Conservation (phyloP, 352 stramenopile species). For the Phytophthora rubi region DNA sequence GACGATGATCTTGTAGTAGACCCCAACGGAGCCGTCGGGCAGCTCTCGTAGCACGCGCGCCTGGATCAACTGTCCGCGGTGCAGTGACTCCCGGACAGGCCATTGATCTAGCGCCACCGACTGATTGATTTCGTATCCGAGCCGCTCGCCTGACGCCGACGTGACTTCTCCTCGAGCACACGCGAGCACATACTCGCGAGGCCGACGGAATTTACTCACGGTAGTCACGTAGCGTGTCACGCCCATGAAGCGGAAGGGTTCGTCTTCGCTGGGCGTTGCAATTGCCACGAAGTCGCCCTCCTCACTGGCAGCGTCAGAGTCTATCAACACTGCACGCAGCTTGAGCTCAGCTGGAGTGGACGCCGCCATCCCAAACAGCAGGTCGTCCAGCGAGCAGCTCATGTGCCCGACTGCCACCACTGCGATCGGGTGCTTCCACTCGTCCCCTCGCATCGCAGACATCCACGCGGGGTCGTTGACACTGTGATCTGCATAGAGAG, state of each 20-base stretch:
- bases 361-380: background rate
- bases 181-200: slow-evolving; percentile 1
- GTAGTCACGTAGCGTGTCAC: background rate
- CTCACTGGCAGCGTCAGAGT: background rate
- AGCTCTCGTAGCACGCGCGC: slow-evolving; percentile 1
- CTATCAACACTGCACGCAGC: background rate
- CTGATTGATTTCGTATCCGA: background rate
- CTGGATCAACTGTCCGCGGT: background rate
- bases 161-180: background rate
- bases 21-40: background rate
- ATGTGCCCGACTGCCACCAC: background rate
- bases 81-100: background rate
- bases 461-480: background rate
- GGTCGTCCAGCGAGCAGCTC: background rate
- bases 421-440: background rate
- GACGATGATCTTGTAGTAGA: slow-evolving; percentile 3
- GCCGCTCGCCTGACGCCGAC: background rate
- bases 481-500: background rate
- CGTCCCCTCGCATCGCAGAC: background rate
- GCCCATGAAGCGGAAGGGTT: background rate
- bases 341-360: background rate
- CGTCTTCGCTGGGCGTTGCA: background rate
- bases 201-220: background rate
- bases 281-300: background rate
- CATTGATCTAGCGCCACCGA: background rate